Evolutionary conservation across 345 rosid genomes (phyloP).

Genomic region (Gossypium herbaceum): DNA sequence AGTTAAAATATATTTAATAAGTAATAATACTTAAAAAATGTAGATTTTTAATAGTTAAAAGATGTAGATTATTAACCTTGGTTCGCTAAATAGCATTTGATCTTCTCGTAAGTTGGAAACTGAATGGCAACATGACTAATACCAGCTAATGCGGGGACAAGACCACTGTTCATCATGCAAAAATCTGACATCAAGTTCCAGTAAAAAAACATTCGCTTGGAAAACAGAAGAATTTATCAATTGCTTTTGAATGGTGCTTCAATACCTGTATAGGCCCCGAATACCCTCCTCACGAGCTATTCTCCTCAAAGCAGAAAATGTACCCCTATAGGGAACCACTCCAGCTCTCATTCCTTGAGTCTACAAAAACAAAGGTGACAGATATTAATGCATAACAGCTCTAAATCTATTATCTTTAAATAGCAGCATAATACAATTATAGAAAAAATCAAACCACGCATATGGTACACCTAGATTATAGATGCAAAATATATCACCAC

Average conservation of each 20-base stretch:
- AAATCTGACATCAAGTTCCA: not conserved
- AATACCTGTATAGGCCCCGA: slow-evolving; percentile 80
- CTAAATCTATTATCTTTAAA: not conserved
- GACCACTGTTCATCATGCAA: slow-evolving; percentile 55
- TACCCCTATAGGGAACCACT: slow-evolving; percentile 66
- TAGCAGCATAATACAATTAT: not conserved
- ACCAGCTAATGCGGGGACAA: slow-evolving; percentile 85
- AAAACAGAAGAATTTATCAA: slow-evolving; percentile 4
- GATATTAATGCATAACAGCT: slow-evolving; percentile 7
- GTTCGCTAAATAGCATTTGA: slow-evolving; percentile 61
- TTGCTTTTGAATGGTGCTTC: not conserved
- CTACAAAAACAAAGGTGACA: slow-evolving; percentile 31
- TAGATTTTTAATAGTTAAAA: slow-evolving; percentile 13
- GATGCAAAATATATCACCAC: not conserved
- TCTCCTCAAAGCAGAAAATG: slow-evolving; percentile 74
- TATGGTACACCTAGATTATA: not conserved
- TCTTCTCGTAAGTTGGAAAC: slow-evolving; percentile 74
- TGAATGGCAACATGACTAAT: slow-evolving; percentile 93
- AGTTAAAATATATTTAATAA: slow-evolving; percentile 3
- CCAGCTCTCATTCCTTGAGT: slow-evolving; percentile 73
- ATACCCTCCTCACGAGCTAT: slow-evolving; percentile 79
- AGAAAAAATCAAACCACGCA: not conserved
- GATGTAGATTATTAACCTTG: slow-evolving; percentile 33
- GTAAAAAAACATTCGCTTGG: not conserved
- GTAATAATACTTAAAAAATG: not conserved